Evolutionary conservation across 768 basidiomycete species (phyloP), one percentile per base, ranked within the genome.

Genomic region (Obba rivulosa): DNA sequence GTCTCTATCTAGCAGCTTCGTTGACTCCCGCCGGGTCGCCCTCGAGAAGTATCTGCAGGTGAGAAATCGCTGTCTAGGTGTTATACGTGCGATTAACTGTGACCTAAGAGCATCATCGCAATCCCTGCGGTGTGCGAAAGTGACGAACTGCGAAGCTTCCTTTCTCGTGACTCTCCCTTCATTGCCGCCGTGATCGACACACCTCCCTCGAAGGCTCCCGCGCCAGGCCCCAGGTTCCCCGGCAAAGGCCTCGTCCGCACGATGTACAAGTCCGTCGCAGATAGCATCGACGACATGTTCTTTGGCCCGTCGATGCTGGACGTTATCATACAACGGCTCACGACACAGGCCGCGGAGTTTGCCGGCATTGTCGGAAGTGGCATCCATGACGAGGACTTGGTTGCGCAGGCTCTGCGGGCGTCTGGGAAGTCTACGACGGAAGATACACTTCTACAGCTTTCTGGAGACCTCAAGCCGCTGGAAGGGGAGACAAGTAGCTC

Each of bases 251-350:
- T 96, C 34, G 89, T 97, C 45, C 84, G 85, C 46, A 86, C 83
- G 20, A 78, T 99, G 49, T 98, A 95, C 62, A 83, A 86, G 24
- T 90, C 92, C 21, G 89, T 99, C 40, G 81, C 95, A 4, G 89
- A 91, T 54, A 93, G 92, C 63, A 85, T 98, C 58, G 96, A 99
- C 64, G 96, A 98, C 65, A 91, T 96, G 79, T 85, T 95, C 67
- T 92, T 95, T 55, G 93, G 91, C 2, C 94, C 89, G 2, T 93
- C 92, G 1, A 93, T 96, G 91, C 69, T 97, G 38, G 93, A 97
- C 62, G 86, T 94, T 39, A 88, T 95, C 77, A 90, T 95, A 37
- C 86, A 91, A 57, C 82, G 92, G 2, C 79, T 97, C 16, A 91
- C 87, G 0, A 79, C 83, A 24, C 93, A 97, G 66, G 92, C 89